phyloP scores from a whole-genome alignment of 1,284 basidiomycete genomes.

The Calocybe gambosa region DNA sequence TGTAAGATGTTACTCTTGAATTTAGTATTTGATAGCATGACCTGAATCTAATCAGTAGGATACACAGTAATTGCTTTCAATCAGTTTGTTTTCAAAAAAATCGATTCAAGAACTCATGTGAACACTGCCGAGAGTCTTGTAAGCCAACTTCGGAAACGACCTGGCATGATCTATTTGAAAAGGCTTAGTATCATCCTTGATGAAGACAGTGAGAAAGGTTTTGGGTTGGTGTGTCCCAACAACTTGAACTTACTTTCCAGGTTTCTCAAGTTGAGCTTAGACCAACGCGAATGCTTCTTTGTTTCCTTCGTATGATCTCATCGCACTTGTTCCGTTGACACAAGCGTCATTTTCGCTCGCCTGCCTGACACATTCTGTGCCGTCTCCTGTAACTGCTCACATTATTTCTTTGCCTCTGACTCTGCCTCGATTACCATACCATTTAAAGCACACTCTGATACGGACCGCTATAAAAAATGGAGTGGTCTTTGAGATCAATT shows the following conservation, averaged over 20 bases:
- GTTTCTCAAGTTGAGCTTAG: constrained; percentile 28
- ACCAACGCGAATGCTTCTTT: constrained; percentile 53
- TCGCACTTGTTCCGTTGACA: constrained; percentile 70
- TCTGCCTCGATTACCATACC: constrained; percentile 70
- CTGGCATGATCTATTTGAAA: constrained; percentile 58
- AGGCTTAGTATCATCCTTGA: constrained; percentile 68
- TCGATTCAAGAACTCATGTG: constrained; percentile 62
- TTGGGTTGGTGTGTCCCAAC: constrained; percentile 54
- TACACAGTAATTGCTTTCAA: constrained; percentile 71
- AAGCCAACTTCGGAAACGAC: constrained; percentile 43
- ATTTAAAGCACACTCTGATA: constrained; percentile 77
- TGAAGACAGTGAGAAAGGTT: constrained; percentile 76
- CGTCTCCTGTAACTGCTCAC: constrained; percentile 75
- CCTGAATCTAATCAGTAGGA: constrained; percentile 51
- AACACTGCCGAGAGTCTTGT: constrained; percentile 55
- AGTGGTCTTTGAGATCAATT: constrained; percentile 76
- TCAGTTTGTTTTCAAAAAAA: constrained; percentile 58
- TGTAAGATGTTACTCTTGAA: constrained; percentile 35
- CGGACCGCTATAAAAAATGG: constrained; percentile 80
- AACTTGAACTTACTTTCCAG: background rate
- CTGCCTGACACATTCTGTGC: constrained; percentile 75
- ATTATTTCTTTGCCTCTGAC: constrained; percentile 81
- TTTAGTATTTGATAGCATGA: constrained; percentile 9
- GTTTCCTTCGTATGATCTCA: constrained; percentile 66
- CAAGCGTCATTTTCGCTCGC: constrained; percentile 68